Percentiles rank a stretch among this genome's conserved stretches.
Evolutionary conservation across 805 yeast genomes (phyloP).

Genomic region (Nakazawaea ambrosiae): DNA sequence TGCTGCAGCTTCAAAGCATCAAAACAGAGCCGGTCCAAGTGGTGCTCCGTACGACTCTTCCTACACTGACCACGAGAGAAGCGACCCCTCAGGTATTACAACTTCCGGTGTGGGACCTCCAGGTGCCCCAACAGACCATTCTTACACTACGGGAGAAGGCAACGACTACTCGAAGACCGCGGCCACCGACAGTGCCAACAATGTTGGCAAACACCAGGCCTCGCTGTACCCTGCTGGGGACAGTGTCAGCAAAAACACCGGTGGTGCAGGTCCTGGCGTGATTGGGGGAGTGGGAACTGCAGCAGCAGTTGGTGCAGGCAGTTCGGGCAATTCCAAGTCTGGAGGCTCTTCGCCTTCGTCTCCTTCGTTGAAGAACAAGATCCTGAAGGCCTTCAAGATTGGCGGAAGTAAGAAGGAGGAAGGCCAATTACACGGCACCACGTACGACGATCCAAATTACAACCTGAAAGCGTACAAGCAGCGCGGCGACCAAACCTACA

Average conservation of each 20-base stretch:
- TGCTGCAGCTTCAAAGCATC: no score
- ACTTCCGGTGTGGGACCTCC: constrained; percentile 1
- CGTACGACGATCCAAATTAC: constrained; percentile 7
- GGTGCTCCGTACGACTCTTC: constrained; percentile 8
- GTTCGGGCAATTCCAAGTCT: background rate
- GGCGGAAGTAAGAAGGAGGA: constrained; percentile 5
- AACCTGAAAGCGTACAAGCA: constrained; percentile 1
- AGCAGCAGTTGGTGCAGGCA: constrained; percentile 5
- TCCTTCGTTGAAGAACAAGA: constrained; percentile 13
- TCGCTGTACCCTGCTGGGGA: constrained; percentile 6
- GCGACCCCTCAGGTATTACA: background rate
- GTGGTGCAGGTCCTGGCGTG: constrained; percentile 9
- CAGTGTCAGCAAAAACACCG: constrained; percentile 3
- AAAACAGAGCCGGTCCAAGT: constrained; percentile 1
- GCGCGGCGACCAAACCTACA: constrained; percentile 3
- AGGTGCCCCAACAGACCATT: constrained; percentile 1
- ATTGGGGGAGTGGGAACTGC: constrained; percentile 11
- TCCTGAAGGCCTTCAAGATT: constrained; percentile 2
- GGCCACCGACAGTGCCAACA: constrained; percentile 1
- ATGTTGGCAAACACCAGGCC: constrained; percentile 7
- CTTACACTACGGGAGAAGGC: constrained; percentile 1
- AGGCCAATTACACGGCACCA: constrained; percentile 8
- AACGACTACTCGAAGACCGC: constrained; percentile 1
- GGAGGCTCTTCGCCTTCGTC: background rate
- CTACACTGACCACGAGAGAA: background rate